Percentiles rank a stretch among this genome's conserved stretches.
These are phyloP conservation scores for Sphagnum magellanicum DNA, from an alignment of 228 moss, liverwort and hornwort species.

Conservation along the genomic window DNA sequence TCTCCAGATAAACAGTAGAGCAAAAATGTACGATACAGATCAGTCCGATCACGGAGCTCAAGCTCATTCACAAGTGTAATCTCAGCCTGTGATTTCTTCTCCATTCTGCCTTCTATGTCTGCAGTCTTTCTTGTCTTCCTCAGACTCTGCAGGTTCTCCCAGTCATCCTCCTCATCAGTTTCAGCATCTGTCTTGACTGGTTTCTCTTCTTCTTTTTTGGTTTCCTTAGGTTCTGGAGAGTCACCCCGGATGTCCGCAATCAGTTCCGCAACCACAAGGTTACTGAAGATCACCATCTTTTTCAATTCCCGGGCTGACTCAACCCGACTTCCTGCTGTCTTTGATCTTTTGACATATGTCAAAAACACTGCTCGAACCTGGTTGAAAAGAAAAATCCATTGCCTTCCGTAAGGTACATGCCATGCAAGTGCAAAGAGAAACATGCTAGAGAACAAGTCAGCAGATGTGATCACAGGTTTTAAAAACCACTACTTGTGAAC, in stretches of 20 bases:
- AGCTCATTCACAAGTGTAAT: constrained; percentile 77
- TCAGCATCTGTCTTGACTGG: constrained; percentile 10
- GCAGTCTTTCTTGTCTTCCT: constrained; percentile 91
- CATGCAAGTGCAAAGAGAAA: background rate
- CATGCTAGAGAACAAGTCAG: too few species aligned
- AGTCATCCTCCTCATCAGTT: constrained; percentile 56
- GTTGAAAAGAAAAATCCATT: background rate
- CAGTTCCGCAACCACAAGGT: constrained; percentile 88
- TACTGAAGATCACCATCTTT: constrained; percentile 94
- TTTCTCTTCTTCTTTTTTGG: constrained; percentile 18
- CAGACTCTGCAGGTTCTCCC: constrained; percentile 78
- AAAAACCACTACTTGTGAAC: too few species aligned
- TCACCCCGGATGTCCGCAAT: constrained; percentile 78
- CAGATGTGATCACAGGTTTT: too few species aligned
- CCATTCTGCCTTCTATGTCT: constrained; percentile 82
- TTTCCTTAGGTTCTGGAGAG: constrained; percentile 50
- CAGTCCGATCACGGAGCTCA: constrained; percentile 76
- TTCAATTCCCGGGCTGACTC: constrained; percentile 96
- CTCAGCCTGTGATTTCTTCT: constrained; percentile 78
- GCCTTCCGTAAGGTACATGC: background rate
- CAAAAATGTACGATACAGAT: constrained; percentile 76
- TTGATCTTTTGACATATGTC: constrained; percentile 87
- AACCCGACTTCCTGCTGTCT: constrained; percentile 76
- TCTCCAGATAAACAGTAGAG: constrained; percentile 92
- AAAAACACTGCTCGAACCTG: constrained; percentile 75